Evolutionary conservation across 441 rosid species (phyloP), one percentile per base, ranked within the genome.

Genomic region (Euphorbia schlechtendalii): DNA sequence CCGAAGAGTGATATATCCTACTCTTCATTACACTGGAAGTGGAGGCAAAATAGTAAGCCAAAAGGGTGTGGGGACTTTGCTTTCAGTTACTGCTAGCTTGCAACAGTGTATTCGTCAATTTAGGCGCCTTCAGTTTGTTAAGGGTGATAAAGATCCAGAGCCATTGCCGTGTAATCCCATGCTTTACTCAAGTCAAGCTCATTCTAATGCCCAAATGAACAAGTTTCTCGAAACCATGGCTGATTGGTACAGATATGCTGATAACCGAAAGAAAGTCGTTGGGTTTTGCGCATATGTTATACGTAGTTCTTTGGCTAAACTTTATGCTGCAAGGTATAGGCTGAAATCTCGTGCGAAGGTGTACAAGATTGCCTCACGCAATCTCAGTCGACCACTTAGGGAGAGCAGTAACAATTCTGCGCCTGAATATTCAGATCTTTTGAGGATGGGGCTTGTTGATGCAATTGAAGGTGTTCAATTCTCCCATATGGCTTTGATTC

Each of bases 101-200:
- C 92, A 90, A 59, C 97, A 86, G 56, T 89, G 96, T 69, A 85
- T 94, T 63, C 85, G 89, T 13, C 83, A 81, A 46, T 89, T 94
- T 69, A 83, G 96, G 76, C 73, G 74, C 74, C 96, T 94, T 77
- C 73, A 80, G 67, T 82, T 94, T 71, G 95, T 94, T 53, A 91
- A 94, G 83, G 97, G 99, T 64, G 96, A 87, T 70, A 87, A 76
- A 71, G 97, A 94, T 82, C 97, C 97, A 0, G 99, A 90, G 78
- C 96, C 96, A 57, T 76, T 94, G 72, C 97, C 97, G 56, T 94
- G 99, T 73, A 87, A 71, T 71, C 96, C 99, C 2, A 90, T 94
- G 99, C 90, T 94, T 34, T 94, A 87, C 79, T 94, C 97, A 8
- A 83, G 96, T 81, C 99, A 94, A 80, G 93, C 99, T 76, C 99